A percentile compares a stretch with the other conserved stretches of the same genome.
Conservation (phyloP, 2,329 filamentous ascomycete species). For the Coniochaeta sp. region DNA sequence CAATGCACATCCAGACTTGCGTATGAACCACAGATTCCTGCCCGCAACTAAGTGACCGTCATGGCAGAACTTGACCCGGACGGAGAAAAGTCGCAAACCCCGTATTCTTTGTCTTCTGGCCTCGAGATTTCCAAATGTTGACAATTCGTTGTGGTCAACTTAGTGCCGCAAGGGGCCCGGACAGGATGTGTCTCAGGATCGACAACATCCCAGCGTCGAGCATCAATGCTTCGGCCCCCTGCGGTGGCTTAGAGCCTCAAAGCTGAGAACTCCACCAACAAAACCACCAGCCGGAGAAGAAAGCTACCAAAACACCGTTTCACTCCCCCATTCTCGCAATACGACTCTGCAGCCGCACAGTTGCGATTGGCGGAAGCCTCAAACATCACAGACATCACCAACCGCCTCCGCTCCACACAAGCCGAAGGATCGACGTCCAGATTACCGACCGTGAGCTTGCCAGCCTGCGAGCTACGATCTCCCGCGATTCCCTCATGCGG, state of each 20-base stretch:
- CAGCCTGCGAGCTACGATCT: neutral
- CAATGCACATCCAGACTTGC: no score
- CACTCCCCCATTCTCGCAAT: neutral
- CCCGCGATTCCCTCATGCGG: neutral
- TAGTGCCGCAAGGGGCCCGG: neutral
- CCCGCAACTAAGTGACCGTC: neutral
- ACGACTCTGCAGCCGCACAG: neutral
- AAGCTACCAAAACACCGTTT: neutral
- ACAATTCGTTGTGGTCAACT: neutral
- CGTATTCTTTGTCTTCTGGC: neutral
- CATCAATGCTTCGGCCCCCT: neutral
- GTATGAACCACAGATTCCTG: no score
- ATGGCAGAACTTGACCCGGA: neutral
- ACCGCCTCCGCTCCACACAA: neutral
- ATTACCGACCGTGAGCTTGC: neutral
- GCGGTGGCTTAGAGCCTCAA: neutral
- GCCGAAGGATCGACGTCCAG: neutral
- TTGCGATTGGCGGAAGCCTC: neutral
- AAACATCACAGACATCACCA: constrained; percentile 1
- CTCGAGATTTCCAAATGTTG: neutral
- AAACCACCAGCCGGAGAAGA: no score
- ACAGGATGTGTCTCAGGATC: constrained; percentile 2
- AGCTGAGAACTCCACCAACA: neutral
- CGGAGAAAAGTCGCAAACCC: neutral
- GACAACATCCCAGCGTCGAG: constrained; percentile 1